phyloP scores from a whole-genome alignment of 1,284 basidiomycete species.

The Cutaneotrichosporon cavernicola region DNA sequence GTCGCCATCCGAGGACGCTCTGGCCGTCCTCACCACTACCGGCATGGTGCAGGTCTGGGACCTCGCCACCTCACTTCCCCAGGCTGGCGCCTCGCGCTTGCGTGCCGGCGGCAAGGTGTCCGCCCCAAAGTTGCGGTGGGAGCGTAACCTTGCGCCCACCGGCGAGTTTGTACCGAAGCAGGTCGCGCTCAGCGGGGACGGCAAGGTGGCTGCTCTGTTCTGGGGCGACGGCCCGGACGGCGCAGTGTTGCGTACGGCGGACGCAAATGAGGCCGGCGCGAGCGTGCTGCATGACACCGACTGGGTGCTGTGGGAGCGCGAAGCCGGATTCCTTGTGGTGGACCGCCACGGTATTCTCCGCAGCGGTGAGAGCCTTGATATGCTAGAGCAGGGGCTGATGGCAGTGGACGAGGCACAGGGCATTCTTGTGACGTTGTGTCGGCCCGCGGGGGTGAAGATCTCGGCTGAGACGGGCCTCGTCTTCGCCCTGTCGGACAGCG shows the following conservation, averaged over 20 bases:
- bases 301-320: constrained; percentile 33
- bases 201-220: constrained; percentile 36
- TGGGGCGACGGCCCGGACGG: constrained; percentile 22
- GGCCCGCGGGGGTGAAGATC: constrained; percentile 30
- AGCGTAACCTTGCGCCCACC: constrained; percentile 44
- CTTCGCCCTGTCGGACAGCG: constrained; percentile 66
- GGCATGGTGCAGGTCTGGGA: constrained; percentile 65
- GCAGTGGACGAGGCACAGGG: constrained; percentile 13
- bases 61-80: constrained; percentile 61
- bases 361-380: neutral
- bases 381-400: neutral
- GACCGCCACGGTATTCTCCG: constrained; percentile 31
- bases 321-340: constrained; percentile 35
- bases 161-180: constrained; percentile 35
- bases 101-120: constrained; percentile 62
- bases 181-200: constrained; percentile 34
- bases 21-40: constrained; percentile 64
- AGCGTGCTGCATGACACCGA: constrained; percentile 26
- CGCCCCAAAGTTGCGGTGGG: constrained; percentile 61
- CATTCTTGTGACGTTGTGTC: constrained; percentile 29
- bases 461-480: constrained; percentile 54
- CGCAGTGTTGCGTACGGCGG: constrained; percentile 9
- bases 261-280: constrained; percentile 15
- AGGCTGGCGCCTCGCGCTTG: constrained; percentile 51
- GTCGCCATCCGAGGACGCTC: constrained; percentile 60